Evolutionary conservation across 495 filamentous ascomycete genomes (phyloP), one percentile per base, ranked within the genome.

Genomic region (Penicillium ochrochloron): DNA sequence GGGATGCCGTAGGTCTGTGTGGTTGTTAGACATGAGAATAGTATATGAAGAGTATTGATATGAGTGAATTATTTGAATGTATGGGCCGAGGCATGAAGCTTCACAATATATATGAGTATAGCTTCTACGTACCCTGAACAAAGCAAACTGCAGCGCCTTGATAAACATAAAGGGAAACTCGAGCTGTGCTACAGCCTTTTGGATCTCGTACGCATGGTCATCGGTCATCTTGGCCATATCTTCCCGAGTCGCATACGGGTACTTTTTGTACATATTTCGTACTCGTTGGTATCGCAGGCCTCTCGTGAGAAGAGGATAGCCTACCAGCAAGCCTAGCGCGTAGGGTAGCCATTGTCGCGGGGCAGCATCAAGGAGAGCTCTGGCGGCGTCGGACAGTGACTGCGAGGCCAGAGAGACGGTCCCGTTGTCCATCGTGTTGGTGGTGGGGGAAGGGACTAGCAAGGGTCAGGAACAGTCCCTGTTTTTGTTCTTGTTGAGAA

Each of bases 1-100:
- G 88, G 86, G 51, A 91, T 85, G 9, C 85, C 88, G 63, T 91
- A 91, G 15, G 89, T 90, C 83, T 88, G 57, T n/a, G 5, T 21
- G 33, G 31, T 17, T 35, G 19, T 60, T 35, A 56, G 35, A 9
- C 1, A 23, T 5, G 11, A 17, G 5, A 25, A 19, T 29, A 5
- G 10, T 6, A 27, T 8, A 51, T 51, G 21, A 11, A 8, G 17
- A 12, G 1, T 23, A 33, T 29, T 33, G 7, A n/a, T n/a, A 31
- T 52, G 11, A 6, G 14, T 52, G 11, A 6, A 9, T 12, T 33
- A 5, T 33, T 33, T 33, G 31, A 9, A 39, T 39, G 35, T 8
- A 39, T 39, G 35, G 35, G 7, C 0, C 5, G 8, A 7, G 31
- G 31, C 5, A 9, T 33, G 31, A 33, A 33, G 31, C 31, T 33